Conservation (phyloP, 2,329 filamentous ascomycete species). For the Cercospora sp. region DNA sequence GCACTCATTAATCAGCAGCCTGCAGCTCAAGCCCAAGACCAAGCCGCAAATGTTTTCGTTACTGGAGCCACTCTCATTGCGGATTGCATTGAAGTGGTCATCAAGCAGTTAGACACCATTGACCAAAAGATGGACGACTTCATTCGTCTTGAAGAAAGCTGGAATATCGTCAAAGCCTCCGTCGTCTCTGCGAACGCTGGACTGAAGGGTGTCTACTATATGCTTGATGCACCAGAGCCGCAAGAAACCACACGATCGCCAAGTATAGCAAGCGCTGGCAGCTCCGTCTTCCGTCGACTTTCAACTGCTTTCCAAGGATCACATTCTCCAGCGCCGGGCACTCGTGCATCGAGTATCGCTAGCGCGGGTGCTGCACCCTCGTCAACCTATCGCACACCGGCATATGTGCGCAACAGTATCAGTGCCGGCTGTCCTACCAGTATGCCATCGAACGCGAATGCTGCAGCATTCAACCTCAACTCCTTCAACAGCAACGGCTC, state of each 20-base stretch:
- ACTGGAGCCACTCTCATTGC: slow-evolving; percentile 49
- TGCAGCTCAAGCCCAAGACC: slow-evolving; percentile 41
- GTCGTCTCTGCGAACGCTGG: slow-evolving; percentile 46
- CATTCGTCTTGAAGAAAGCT: slow-evolving; percentile 49
- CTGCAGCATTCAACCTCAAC: slow-evolving; percentile 27
- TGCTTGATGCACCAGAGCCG: slow-evolving; percentile 41
- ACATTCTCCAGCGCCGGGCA: slow-evolving; percentile 11
- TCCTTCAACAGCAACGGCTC: slow-evolving; percentile 7
- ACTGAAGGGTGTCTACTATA: slow-evolving; percentile 49
- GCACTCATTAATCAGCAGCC: slow-evolving; percentile 48
- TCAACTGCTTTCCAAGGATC: slow-evolving; percentile 37
- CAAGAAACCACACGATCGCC: slow-evolving; percentile 27
- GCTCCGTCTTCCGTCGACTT: slow-evolving; percentile 37
- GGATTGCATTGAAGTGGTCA: slow-evolving; percentile 47
- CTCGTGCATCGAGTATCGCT: slow-evolving; percentile 30
- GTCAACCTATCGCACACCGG: slow-evolving; percentile 37
- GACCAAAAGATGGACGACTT: slow-evolving; percentile 48
- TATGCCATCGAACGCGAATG: slow-evolving; percentile 38
- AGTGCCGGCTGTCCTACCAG: slow-evolving; percentile 44
- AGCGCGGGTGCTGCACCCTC: slow-evolving; percentile 26
- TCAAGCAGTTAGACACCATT: slow-evolving; percentile 44
- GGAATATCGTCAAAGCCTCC: slow-evolving; percentile 46
- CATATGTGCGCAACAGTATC: slow-evolving; percentile 42
- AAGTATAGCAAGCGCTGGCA: slow-evolving; percentile 34
- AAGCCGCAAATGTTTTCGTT: slow-evolving; percentile 48